Evolutionary conservation across 148 eudicot species (phyloP), one percentile per base, ranked within the genome.

Genomic region (Cornus florida): DNA sequence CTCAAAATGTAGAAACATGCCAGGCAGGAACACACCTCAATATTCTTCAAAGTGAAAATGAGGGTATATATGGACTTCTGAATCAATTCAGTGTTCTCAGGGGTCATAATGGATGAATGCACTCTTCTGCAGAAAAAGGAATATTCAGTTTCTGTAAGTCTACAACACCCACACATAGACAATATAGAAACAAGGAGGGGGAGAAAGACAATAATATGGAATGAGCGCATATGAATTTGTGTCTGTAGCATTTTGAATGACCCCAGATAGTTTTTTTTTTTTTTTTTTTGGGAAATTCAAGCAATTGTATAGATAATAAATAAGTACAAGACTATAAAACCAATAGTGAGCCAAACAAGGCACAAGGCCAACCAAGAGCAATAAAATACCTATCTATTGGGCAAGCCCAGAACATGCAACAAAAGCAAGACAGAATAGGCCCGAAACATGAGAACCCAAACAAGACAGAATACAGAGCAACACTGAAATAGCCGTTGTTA

Each of bases 21-120:
- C 10, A 71, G 67, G 56, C 53, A 60, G 41, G 60, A 77, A 75
- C 38, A 62, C 38, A 93, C 97, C 93, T 93, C 98, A 48, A 95
- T 88, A 80, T 95, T 95, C 88, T 93, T 95, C 85, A 93, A 80
- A 41, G 97, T 95, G 87, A 91, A 91, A 78, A 91, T 85, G 33
- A 93, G 91, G 75, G 90, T 89, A 74, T 91, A 91, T 41, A 95
- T 90, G 57, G 98, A 95, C 84, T 95, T 95, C 88, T 89, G 94
- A 78, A 95, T 89, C 85, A 93, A 82, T 79, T 95, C 97, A 12
- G 98, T 90, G 83, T 91, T 93, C 82, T 95, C 97, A 1, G 97
- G 96, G 74, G 98, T 95, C 93, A 95, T 79, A 72, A 95, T 87
- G 73, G 97, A 82, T 22, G 93, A 84, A 35, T 95, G 92, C 85